A percentile compares a stretch with the other conserved stretches of the same genome.
Evolutionary conservation across 495 filamentous ascomycete species (phyloP).

Genomic region (Trichocladium uniseriatum): DNA sequence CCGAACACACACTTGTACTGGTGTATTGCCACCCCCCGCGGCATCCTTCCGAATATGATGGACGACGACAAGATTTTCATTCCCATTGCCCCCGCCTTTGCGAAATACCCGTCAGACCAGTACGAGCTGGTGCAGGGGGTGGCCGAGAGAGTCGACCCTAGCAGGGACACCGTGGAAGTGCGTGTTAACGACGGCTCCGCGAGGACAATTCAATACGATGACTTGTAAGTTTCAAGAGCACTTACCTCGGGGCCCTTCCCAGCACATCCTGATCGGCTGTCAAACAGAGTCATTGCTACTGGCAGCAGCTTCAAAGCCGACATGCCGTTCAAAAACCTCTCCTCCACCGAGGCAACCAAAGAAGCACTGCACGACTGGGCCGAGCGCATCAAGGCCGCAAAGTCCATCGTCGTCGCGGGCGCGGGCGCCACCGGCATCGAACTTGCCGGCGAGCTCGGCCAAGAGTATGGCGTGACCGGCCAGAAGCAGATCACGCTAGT

Average conservation of each 20-base stretch:
- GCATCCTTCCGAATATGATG: slow-evolving; percentile 31
- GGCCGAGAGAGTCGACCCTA: slow-evolving; percentile 42
- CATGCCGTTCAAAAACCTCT: slow-evolving; percentile 45
- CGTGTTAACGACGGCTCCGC: slow-evolving; percentile 22
- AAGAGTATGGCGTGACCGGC: slow-evolving; percentile 27
- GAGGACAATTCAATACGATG: slow-evolving; percentile 38
- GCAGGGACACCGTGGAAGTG: slow-evolving; percentile 36
- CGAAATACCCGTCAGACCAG: slow-evolving; percentile 34
- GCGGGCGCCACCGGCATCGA: slow-evolving; percentile 62
- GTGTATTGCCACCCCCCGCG: slow-evolving; percentile 37
- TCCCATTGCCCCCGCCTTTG: slow-evolving; percentile 44
- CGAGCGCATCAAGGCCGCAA: slow-evolving; percentile 40
- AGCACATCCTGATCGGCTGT: background rate
- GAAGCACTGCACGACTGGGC: slow-evolving; percentile 36
- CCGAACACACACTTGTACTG: slow-evolving; percentile 46
- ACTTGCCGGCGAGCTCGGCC: slow-evolving; percentile 49
- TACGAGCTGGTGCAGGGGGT: slow-evolving; percentile 51
- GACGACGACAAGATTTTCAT: slow-evolving; percentile 35
- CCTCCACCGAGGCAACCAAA: slow-evolving; percentile 34
- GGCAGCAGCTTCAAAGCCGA: slow-evolving; percentile 32
- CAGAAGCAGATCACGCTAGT: slow-evolving; percentile 41
- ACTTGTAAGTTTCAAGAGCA: slow-evolving; percentile 29
- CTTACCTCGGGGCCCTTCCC: too few species aligned
- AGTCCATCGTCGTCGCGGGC: slow-evolving; percentile 55
- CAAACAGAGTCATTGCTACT: slow-evolving; percentile 46